Evolutionary conservation across 768 basidiomycete species (phyloP).

Genomic region (Multifurca ochricompacta): DNA sequence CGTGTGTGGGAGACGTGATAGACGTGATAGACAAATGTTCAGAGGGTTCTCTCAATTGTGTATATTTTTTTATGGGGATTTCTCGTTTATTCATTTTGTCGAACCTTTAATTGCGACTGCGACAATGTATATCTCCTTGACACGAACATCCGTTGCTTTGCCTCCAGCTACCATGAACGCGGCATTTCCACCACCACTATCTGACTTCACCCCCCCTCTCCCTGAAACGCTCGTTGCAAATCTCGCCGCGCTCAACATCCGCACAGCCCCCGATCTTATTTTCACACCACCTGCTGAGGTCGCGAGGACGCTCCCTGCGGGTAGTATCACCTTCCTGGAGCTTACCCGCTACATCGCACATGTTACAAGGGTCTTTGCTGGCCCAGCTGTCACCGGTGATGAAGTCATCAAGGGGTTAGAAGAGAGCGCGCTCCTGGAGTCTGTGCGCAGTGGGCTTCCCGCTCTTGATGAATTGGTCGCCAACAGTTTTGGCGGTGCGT

Average conservation of each 20-base stretch:
- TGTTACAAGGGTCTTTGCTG: slow-evolving; percentile 8
- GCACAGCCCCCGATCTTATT: slow-evolving; percentile 12
- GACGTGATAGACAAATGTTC: neutral
- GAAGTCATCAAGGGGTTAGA: slow-evolving; percentile 26
- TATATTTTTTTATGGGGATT: neutral
- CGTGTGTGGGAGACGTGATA: neutral
- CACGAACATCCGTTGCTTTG: neutral
- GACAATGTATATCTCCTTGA: neutral
- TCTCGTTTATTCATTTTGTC: neutral
- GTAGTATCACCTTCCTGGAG: slow-evolving; percentile 13
- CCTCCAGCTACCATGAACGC: slow-evolving; percentile 4
- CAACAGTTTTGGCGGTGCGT: slow-evolving; percentile 35
- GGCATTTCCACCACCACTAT: slow-evolving; percentile 2
- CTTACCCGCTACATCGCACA: slow-evolving; percentile 12
- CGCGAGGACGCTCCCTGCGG: slow-evolving; percentile 9
- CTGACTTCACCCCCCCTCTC: slow-evolving; percentile 8
- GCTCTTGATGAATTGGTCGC: slow-evolving; percentile 46
- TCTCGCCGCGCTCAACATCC: slow-evolving; percentile 16
- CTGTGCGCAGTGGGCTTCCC: slow-evolving; percentile 32
- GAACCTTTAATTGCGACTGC: neutral
- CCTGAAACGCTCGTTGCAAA: slow-evolving; percentile 9
- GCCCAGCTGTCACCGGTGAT: slow-evolving; percentile 24
- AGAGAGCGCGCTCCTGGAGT: slow-evolving; percentile 24
- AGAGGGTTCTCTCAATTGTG: neutral
- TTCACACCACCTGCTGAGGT: slow-evolving; percentile 5